Conservation (phyloP, 2,329 filamentous ascomycete genomes). For the Orbilia ellipsospora region DNA sequence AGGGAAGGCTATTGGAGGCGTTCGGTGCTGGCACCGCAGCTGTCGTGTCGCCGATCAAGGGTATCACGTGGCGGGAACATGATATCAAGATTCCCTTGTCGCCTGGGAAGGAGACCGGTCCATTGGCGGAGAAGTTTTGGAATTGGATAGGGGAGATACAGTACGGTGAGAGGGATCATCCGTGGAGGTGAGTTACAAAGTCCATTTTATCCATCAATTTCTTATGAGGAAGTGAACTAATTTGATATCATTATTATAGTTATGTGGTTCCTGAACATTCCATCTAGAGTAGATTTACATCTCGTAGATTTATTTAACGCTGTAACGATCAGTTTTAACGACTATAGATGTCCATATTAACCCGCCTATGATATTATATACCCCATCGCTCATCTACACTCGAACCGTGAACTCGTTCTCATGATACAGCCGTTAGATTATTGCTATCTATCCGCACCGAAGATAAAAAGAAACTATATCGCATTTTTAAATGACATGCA, state of each 20-base stretch:
- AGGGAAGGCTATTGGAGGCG: constrained; percentile 89
- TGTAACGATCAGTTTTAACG: constrained; percentile 5
- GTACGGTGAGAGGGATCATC: constrained; percentile 91
- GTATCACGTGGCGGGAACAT: constrained; percentile 84
- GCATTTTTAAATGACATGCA: neutral
- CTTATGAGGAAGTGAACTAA: too few species aligned
- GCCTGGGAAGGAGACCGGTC: constrained; percentile 84
- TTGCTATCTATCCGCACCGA: too few species aligned
- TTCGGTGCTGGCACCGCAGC: constrained; percentile 95
- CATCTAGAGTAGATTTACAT: neutral
- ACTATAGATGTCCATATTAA: neutral
- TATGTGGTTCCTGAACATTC: constrained; percentile 35
- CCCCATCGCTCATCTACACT: too few species aligned
- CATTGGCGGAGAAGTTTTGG: constrained; percentile 87
- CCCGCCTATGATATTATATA: too few species aligned
- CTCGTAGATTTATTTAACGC: neutral
- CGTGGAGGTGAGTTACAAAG: constrained; percentile 78
- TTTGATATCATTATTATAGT: neutral
- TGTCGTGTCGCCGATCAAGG: constrained; percentile 88
- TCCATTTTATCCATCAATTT: neutral
- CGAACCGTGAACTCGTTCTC: too few species aligned
- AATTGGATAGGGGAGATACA: constrained; percentile 96
- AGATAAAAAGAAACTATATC: too few species aligned
- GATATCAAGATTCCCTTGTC: constrained; percentile 84
- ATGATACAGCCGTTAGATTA: too few species aligned